phyloP scores from a whole-genome alignment of 1,139 yeast species.

The Arxiozyma bovina region DNA sequence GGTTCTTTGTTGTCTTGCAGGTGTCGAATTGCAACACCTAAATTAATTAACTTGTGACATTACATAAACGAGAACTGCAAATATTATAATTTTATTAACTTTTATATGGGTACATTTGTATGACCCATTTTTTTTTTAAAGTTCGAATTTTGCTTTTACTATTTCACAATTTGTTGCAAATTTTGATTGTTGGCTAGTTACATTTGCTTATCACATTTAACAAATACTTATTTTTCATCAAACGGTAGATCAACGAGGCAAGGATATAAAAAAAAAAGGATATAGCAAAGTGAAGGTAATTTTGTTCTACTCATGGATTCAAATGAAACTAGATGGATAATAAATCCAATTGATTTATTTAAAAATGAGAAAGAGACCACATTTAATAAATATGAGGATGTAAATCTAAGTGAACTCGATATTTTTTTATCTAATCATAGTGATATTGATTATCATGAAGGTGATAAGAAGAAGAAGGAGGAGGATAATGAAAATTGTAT shows the following conservation, averaged over 20 bases:
- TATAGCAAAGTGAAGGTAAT: too few relatives aligned
- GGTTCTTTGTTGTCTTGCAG: background rate
- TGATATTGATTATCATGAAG: too few relatives aligned
- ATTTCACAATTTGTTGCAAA: too few relatives aligned
- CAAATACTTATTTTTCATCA: too few relatives aligned
- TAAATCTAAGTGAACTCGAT: background rate
- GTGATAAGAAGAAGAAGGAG: too few relatives aligned
- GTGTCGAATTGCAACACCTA: too few relatives aligned
- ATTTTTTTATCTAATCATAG: background rate
- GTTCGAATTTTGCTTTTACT: too few relatives aligned
- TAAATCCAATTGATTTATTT: constrained; percentile 3
- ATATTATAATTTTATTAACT: too few relatives aligned
- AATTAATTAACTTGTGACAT: background rate
- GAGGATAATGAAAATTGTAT: background rate
- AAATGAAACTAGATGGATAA: constrained; percentile 3
- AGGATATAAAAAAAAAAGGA: background rate
- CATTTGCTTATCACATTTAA: background rate
- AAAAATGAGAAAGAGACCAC: background rate
- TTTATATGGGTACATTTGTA: background rate
- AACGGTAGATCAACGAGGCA: background rate
- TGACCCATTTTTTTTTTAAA: background rate
- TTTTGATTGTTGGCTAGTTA: background rate
- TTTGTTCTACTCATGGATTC: background rate
- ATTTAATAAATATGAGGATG: background rate
- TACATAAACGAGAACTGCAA: background rate